Evolutionary conservation across 495 filamentous ascomycete species (phyloP), one percentile per base, ranked within the genome.

Genomic region (Penicillium bialowiezense): DNA sequence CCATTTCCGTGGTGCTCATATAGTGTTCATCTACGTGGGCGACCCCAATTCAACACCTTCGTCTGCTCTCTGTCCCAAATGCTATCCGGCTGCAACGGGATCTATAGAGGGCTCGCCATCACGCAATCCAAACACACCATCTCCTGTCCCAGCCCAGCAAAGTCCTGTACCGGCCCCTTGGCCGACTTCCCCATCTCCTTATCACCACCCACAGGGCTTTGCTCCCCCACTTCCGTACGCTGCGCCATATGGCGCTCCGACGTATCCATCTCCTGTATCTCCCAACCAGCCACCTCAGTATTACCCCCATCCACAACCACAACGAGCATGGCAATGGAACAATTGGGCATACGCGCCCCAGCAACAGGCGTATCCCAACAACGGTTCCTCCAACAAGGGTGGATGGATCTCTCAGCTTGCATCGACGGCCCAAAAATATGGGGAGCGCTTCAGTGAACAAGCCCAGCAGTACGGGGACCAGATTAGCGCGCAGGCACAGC

Each of bases 401-500:
- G 66, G 69, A 8, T 74, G 70, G 70, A 59, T 73, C 15, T 55
- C 70, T 0, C 55, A 58, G 9, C 56, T 76, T 13, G 67, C 67
- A 35, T 54, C 62, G 2, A 63, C 70, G 37, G 72, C 71, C 8
- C 72, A 75, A 46, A 69, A 71, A 29, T 75, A 75, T 38, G 72
- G 70, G 3, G 72, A 74, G 36, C 70, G 67, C 3, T 69, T 75
- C 23, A 59, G 55, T 13, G 68, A 71, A 37, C 70, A 72, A 39
- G 72, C 70, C 0, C 59, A 67, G 41, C 62, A 67, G 19, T 75
- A 75, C 41, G 70, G 70, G 4, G 69, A 72, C 42, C 66, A 70
- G 45, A 65, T 73, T 19, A 68, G 60, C 41, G 60, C 66, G 2
- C 69, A 72, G 21, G 72, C 70, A n/a, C 59, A 68, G 38, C 53